Evolutionary conservation across 176 grass and related monocot genomes (phyloP).

Genomic region (Zea mays): Zm-B73-REFERENCE-NAM-5.0 NC_050103.1:80748001-80748500

Average conservation of each 20-base stretch:
- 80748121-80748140: conserved; percentile 50
- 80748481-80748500: neutral
- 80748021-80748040: conserved; percentile 74
- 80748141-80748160: neutral
- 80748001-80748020: conserved; percentile 45
- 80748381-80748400: conserved; percentile 47
- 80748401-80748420: conserved; percentile 44
- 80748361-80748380: conserved; percentile 93
- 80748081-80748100: conserved; percentile 65
- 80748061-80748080: conserved; percentile 96
- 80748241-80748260: neutral
- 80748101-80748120: conserved; percentile 65
- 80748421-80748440: conserved; percentile 80
- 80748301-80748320: neutral
- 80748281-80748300: neutral
- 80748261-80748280: conserved; percentile 5
- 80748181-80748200: neutral
- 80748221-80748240: neutral
- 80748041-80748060: conserved; percentile 77
- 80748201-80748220: neutral
- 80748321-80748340: conserved; percentile 37
- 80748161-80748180: neutral
- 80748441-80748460: conserved; percentile 72
- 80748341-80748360: conserved; percentile 51
- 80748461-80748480: conserved; percentile 30